Conservation (phyloP, 805 yeast species). For the Saturnispora hagleri region DNA sequence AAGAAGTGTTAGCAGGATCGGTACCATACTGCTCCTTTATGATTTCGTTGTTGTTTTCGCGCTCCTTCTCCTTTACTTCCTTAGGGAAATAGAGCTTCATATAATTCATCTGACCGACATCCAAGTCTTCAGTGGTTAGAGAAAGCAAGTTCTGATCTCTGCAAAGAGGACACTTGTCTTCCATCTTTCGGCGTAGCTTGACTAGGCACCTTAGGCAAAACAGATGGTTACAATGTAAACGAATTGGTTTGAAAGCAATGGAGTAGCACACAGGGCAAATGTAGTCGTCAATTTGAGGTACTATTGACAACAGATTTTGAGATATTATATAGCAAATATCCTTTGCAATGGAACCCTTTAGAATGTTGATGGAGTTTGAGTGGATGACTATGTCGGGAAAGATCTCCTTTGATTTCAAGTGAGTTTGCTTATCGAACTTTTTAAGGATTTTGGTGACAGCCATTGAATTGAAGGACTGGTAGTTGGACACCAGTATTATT, state of each 20-base stretch:
- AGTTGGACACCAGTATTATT: slow-evolving; percentile 47
- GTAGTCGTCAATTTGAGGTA: slow-evolving; percentile 72
- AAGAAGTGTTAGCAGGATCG: slow-evolving; percentile 16
- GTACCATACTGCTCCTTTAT: slow-evolving; percentile 35
- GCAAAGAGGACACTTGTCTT: slow-evolving; percentile 63
- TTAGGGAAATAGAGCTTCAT: slow-evolving; percentile 55
- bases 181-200: slow-evolving; percentile 49
- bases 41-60: slow-evolving; percentile 42
- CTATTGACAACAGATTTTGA: slow-evolving; percentile 40
- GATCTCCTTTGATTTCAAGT: slow-evolving; percentile 36
- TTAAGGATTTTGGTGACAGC: slow-evolving; percentile 64
- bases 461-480: slow-evolving; percentile 50
- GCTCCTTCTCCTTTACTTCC: slow-evolving; percentile 55
- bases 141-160: slow-evolving; percentile 41
- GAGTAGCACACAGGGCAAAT: slow-evolving; percentile 65
- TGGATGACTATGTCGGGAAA: slow-evolving; percentile 32
- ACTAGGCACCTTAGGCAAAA: slow-evolving; percentile 69
- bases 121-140: slow-evolving; percentile 57
- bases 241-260: slow-evolving; percentile 64
- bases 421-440: slow-evolving; percentile 68
- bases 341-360: slow-evolving; percentile 37
- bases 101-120: slow-evolving; percentile 39
- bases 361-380: slow-evolving; percentile 15
- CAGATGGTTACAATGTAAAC: slow-evolving; percentile 53
- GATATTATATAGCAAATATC: slow-evolving; percentile 49